Conservation (phyloP, 1,284 basidiomycete genomes). For the Papiliotrema terrestris region DNA sequence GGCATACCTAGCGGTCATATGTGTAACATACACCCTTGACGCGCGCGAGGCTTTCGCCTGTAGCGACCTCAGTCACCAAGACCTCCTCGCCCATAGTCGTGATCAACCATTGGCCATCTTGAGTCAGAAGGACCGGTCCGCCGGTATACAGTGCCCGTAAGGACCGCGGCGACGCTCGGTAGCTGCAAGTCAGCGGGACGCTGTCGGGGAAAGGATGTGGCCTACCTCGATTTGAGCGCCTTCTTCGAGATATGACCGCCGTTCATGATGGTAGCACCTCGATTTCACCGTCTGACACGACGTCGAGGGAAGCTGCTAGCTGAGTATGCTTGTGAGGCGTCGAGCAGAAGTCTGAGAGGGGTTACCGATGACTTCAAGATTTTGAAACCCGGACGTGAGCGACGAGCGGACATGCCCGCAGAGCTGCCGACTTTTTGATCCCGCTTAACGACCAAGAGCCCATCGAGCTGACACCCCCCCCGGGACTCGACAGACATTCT, state of each 20-base stretch:
- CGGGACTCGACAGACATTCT: no score
- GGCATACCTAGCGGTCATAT: neutral
- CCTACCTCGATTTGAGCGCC: conserved; percentile 43
- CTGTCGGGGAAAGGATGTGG: neutral
- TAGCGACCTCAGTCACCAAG: conserved; percentile 71
- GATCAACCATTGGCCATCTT: conserved; percentile 74
- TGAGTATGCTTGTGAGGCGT: no score
- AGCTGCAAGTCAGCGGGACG: conserved; percentile 24
- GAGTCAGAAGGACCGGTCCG: conserved; percentile 75
- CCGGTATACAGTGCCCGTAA: conserved; percentile 73
- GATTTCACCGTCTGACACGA: neutral
- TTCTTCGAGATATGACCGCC: conserved; percentile 24
- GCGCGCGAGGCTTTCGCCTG: conserved; percentile 70
- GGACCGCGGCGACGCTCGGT: conserved; percentile 46
- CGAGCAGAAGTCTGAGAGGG: no score
- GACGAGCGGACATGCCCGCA: no score
- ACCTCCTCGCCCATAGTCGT: conserved; percentile 85
- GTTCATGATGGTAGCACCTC: conserved; percentile 29
- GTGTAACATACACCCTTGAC: conserved; percentile 68
- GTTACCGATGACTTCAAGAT: no score
- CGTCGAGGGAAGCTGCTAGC: no score
- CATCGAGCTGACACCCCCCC: no score
- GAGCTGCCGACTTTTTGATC: no score
- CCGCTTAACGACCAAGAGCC: no score
- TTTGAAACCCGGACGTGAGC: no score